Evolutionary conservation across 305 asterid genomes (phyloP).

Genomic region (Solanum hybrid): DNA sequence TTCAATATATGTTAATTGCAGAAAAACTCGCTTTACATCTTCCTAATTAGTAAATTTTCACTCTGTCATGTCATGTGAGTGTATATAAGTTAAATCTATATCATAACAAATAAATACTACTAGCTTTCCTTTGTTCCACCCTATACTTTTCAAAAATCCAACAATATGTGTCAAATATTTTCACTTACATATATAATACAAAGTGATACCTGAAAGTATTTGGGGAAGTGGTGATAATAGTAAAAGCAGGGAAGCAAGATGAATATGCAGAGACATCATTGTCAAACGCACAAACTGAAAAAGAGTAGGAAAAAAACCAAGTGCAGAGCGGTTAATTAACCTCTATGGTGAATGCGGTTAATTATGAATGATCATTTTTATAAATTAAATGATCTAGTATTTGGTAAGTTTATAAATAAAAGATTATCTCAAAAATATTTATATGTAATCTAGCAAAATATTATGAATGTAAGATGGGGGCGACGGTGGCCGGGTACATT

Average conservation of each 20-base stretch:
- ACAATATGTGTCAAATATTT: neutral
- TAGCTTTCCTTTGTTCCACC: neutral
- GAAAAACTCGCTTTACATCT: neutral
- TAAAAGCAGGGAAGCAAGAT: neutral
- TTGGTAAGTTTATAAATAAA: too few species aligned
- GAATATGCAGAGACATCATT: neutral
- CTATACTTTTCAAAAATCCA: neutral
- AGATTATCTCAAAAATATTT: too few species aligned
- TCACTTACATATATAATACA: neutral
- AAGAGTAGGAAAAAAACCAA: neutral
- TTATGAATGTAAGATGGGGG: neutral
- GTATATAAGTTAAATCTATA: neutral
- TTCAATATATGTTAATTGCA: neutral
- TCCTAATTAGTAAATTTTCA: neutral
- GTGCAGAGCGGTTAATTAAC: neutral
- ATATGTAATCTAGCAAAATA: too few species aligned
- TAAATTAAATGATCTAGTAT: too few species aligned
- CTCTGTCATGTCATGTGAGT: neutral
- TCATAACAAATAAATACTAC: neutral
- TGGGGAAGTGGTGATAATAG: neutral
- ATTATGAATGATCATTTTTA: too few species aligned
- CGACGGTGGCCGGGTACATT: neutral
- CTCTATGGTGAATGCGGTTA: neutral
- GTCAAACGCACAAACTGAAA: neutral
- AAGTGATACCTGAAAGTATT: neutral